phyloP scores from a whole-genome alignment of 805 yeast species.

The Yarrowia yakushimensis region DNA sequence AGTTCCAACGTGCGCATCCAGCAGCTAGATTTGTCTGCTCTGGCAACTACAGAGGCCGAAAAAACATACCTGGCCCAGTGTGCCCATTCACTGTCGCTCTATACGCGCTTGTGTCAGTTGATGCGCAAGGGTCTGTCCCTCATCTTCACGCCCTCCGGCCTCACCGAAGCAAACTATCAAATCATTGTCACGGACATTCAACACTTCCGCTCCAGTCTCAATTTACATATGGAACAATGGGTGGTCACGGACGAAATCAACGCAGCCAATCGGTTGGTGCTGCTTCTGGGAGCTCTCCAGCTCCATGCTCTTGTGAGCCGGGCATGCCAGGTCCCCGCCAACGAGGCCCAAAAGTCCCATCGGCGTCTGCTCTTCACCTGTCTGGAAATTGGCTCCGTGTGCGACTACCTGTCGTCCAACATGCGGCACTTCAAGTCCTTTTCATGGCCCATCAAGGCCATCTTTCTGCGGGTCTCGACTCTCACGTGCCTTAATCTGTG shows the following conservation, averaged over 20 bases:
- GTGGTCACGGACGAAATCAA: slow-evolving; percentile 11
- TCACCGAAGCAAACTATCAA: not conserved
- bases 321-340: not conserved
- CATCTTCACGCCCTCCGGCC: not conserved
- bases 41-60: slow-evolving; percentile 1
- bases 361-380: not conserved
- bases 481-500: slow-evolving; percentile 2
- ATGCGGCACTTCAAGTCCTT: slow-evolving; percentile 19
- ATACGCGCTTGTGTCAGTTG: not conserved
- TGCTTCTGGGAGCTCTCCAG: not conserved
- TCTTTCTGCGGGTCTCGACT: not conserved
- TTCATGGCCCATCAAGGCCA: slow-evolving; percentile 15
- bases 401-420: slow-evolving; percentile 11
- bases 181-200: not conserved
- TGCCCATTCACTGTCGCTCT: not conserved
- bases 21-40: not conserved
- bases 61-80: slow-evolving; percentile 1
- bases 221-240: slow-evolving; percentile 13
- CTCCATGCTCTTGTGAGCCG: not conserved
- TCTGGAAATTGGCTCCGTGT: not conserved
- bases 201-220: slow-evolving; percentile 1
- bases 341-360: not conserved
- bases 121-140: slow-evolving; percentile 1
- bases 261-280: not conserved
- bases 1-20: not conserved